Evolutionary conservation across 495 filamentous ascomycete species (phyloP).

Genomic region (Bombardia bombarda): DNA sequence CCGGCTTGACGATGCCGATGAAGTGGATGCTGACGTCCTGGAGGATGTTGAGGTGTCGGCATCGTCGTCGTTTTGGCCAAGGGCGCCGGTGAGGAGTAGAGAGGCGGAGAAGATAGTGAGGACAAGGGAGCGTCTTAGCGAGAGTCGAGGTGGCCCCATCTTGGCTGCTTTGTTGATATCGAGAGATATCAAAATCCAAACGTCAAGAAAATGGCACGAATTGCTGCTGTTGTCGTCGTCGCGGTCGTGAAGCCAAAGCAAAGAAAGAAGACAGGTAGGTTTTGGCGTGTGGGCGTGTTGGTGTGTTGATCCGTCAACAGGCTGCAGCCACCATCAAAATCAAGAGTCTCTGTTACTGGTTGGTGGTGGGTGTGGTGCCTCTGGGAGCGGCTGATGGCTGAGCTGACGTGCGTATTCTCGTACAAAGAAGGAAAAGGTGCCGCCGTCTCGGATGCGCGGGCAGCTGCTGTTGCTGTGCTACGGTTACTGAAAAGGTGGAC

Average conservation of each 20-base stretch:
- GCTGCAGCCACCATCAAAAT: constrained; percentile 13
- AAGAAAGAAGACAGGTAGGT: background rate
- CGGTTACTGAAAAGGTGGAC: too few relatives aligned
- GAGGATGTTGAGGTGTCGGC: background rate
- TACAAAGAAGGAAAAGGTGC: too few relatives aligned
- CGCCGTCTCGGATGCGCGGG: too few relatives aligned
- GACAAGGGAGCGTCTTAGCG: constrained; percentile 29
- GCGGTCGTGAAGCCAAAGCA: background rate
- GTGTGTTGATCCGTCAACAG: constrained; percentile 11
- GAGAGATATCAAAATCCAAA: too few relatives aligned
- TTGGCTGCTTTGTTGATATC: too few relatives aligned
- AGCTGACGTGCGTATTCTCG: too few relatives aligned
- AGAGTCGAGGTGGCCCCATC: constrained; percentile 21
- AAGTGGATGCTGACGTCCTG: constrained; percentile 1
- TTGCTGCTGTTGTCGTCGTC: too few relatives aligned
- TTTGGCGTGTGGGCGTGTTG: background rate
- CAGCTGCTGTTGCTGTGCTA: too few relatives aligned
- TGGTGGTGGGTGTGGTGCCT: background rate
- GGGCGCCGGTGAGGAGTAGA: constrained; percentile 19
- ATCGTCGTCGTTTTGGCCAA: constrained; percentile 25
- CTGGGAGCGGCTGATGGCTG: background rate
- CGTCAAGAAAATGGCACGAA: too few relatives aligned
- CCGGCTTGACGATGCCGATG: constrained; percentile 1
- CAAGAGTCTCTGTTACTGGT: background rate
- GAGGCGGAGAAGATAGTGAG: constrained; percentile 23